Evolutionary conservation across 345 rosid species (phyloP), one percentile per base, ranked within the genome.

Genomic region (Draba incana): DNA sequence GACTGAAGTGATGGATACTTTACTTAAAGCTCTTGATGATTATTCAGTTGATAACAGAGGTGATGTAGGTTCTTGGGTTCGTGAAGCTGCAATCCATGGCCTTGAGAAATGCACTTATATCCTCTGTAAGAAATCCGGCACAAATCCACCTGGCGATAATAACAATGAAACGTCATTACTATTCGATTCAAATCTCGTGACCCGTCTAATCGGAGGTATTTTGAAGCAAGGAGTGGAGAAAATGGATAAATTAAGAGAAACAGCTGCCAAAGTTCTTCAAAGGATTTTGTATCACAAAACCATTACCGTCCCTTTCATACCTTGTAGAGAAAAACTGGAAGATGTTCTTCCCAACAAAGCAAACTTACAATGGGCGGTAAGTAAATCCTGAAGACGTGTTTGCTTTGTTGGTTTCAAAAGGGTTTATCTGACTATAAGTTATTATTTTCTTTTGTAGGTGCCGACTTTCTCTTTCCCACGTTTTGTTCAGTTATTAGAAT

Each of bases 21-120:
- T 94, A 76, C 84, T 89, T 58, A 82, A 70, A 82, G 95, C 99
- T 79, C 92, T 94, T 55, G 81, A 86, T 74, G 99, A 94, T 75
- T 94, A 94, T 79, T 94, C 97, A 3, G 90, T 87, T 20, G 99
- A 94, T 72, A 87, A 94, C 64, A 80, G 99, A 76, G 97, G 99
- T 57, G 99, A 94, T 86, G 96, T 91, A 39, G 97, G 99, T 71
- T 94, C 97, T 57, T 94, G 99, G 99, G 88, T 94, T 75, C 96
- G 99, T 75, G 97, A 88, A 78, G 99, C 97, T 79, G 95, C 97
- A 62, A 79, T 94, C 74, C 80, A 87, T 81, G 97, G 97, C 65
- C 90, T 94, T 63, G 91, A 89, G 81, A 84, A 68, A 71, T 94
- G 96, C 78, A 71, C 90, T 68, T 83, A 79, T 73, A 84, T 94